A percentile compares a stretch with the other conserved stretches of the same genome.
Conservation (phyloP, 2,329 filamentous ascomycete species). For the Penicillium frequentans region DNA sequence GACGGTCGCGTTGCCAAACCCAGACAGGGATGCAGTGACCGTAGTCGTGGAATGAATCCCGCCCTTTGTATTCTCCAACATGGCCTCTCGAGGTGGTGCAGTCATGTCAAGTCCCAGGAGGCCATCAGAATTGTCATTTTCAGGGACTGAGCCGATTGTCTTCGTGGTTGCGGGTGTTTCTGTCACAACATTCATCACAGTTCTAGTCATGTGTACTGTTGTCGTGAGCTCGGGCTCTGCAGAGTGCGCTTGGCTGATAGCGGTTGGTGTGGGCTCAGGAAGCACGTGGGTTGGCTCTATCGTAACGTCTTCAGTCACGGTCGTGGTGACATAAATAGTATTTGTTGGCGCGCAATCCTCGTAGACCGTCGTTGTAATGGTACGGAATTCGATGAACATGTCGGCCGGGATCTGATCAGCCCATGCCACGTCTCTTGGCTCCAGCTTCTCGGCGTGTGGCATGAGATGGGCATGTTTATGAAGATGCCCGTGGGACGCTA, state of each 20-base stretch:
- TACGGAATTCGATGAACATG: conserved; percentile 16
- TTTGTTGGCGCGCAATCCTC: conserved; percentile 14
- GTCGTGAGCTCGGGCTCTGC: conserved; percentile 4
- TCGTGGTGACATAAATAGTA: conserved; percentile 4
- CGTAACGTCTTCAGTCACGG: conserved; percentile 3
- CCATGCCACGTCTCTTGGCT: conserved; percentile 8
- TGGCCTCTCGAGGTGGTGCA: background rate
- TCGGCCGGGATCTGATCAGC: conserved; percentile 3
- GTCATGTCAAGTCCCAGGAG: background rate
- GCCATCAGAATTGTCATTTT: conserved; percentile 5
- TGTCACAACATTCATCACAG: background rate
- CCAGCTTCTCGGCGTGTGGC: conserved; percentile 5
- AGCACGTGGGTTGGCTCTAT: conserved; percentile 2
- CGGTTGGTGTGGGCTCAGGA: background rate
- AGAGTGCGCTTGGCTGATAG: background rate
- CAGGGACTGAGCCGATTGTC: conserved; percentile 9
- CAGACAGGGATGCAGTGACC: background rate
- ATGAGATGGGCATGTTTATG: conserved; percentile 19
- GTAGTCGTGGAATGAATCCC: background rate
- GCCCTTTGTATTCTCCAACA: background rate
- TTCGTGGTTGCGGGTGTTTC: conserved; percentile 3
- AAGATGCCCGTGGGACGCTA: conserved; percentile 25
- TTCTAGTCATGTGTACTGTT: conserved; percentile 13
- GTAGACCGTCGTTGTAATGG: conserved; percentile 24
- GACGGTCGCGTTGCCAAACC: background rate